phyloP scores from a whole-genome alignment of 1,284 basidiomycete species.

The Cutaneotrichosporon mucoides region DNA sequence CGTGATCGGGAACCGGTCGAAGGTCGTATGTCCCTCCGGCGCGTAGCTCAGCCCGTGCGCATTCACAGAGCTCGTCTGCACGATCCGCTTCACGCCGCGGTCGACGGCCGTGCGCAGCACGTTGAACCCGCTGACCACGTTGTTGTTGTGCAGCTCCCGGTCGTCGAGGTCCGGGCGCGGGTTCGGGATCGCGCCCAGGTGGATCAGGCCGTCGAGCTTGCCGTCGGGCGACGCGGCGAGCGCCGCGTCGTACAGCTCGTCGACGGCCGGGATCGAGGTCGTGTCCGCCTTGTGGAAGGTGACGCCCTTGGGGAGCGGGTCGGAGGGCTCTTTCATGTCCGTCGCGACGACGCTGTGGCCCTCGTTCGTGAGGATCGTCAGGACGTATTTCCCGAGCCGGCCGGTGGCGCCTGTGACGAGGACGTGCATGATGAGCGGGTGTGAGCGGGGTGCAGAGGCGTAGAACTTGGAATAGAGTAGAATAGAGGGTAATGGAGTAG shows the following conservation, averaged over 20 bases:
- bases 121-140: conserved; percentile 40
- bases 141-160: conserved; percentile 42
- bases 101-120: conserved; percentile 43
- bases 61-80: conserved; percentile 45
- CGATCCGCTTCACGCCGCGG: conserved; percentile 38
- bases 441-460: background rate
- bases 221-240: background rate
- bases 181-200: conserved; percentile 45
- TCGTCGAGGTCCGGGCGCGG: conserved; percentile 30
- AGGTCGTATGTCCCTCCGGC: conserved; percentile 23
- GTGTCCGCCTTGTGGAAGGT: conserved; percentile 32
- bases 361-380: conserved; percentile 25
- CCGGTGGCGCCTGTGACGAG: conserved; percentile 47
- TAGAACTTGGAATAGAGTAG: background rate
- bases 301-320: conserved; percentile 4
- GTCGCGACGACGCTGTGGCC: conserved; percentile 36
- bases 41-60: conserved; percentile 37
- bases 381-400: conserved; percentile 25
- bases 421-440: conserved; percentile 32
- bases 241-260: conserved; percentile 20
- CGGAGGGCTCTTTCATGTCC: conserved; percentile 33
- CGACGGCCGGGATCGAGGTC: conserved; percentile 21
- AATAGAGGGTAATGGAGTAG: background rate
- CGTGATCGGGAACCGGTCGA: conserved; percentile 33
- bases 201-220: conserved; percentile 41